Percentiles rank a stretch among this genome's conserved stretches.
These are phyloP conservation scores for Cutaneotrichosporon daszewskae DNA, from an alignment of 1,284 basidiomycete species.

Conservation along the genomic window DNA sequence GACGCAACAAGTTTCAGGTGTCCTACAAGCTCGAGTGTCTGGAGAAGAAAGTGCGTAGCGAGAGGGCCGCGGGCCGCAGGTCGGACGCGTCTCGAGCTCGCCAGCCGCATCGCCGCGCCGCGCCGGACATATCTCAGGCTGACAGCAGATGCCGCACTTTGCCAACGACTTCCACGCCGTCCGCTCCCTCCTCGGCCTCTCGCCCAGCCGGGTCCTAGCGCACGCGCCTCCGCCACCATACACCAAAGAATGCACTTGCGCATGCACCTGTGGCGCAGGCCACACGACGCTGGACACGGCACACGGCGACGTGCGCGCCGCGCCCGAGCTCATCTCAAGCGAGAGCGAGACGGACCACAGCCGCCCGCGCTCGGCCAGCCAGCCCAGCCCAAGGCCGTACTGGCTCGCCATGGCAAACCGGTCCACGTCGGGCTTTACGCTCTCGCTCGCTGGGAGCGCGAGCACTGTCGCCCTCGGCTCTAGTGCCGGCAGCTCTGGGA, in stretches of 20 bases:
- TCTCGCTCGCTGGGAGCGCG: no score
- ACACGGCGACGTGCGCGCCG: no score
- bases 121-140: background rate
- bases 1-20: constrained; percentile 16
- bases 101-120: background rate
- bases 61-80: background rate
- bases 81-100: background rate
- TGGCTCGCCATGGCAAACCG: no score
- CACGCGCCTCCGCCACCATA: constrained; percentile 7
- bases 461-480: no score
- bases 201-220: constrained; percentile 5
- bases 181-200: constrained; percentile 9
- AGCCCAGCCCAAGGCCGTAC: no score
- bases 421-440: no score
- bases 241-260: constrained; percentile 7
- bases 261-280: constrained; percentile 9
- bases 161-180: constrained; percentile 14
- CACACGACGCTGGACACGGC: no score
- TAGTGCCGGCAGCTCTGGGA: no score
- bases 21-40: constrained; percentile 29
- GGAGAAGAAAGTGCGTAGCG: constrained; percentile 27
- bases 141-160: constrained; percentile 13
- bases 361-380: no score
- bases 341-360: no score
- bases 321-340: no score